Evolutionary conservation across 768 basidiomycete species (phyloP).

Genomic region (Lactarius psammicola): DNA sequence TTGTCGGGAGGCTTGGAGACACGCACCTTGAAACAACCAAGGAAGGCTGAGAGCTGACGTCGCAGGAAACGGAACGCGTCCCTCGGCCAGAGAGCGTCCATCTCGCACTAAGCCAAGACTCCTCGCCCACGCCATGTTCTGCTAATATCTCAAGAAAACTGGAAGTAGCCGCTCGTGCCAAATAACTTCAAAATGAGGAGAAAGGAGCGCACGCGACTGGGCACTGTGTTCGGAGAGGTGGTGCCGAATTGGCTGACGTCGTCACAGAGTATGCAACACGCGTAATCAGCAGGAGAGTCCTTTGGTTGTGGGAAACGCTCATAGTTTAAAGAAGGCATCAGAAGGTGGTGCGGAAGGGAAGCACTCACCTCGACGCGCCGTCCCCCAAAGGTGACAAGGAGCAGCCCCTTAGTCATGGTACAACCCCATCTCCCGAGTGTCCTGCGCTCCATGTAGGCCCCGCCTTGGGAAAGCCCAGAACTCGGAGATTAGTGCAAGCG

Average conservation of each 20-base stretch:
- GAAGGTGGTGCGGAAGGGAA: background rate
- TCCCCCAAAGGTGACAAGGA: background rate
- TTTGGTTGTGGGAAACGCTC: background rate
- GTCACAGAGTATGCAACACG: too few species aligned
- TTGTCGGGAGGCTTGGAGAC: background rate
- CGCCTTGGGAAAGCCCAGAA: background rate
- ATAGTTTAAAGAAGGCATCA: background rate
- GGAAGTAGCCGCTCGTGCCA: background rate
- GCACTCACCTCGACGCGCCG: background rate
- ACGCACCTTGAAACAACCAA: background rate
- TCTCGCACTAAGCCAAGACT: background rate
- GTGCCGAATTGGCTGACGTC: background rate
- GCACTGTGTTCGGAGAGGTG: background rate
- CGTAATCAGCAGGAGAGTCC: too few species aligned
- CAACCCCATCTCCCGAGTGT: background rate
- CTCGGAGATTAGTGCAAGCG: background rate
- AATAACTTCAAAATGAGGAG: background rate
- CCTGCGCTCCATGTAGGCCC: background rate
- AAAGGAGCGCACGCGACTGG: background rate
- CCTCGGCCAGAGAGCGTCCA: conserved; percentile 10
- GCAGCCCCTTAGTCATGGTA: background rate
- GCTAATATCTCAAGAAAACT: too few species aligned
- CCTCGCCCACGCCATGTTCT: background rate
- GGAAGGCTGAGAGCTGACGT: background rate
- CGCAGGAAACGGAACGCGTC: conserved; percentile 4